phyloP scores from a whole-genome alignment of 805 yeast species.

The Sungouiella thailandica region DNA sequence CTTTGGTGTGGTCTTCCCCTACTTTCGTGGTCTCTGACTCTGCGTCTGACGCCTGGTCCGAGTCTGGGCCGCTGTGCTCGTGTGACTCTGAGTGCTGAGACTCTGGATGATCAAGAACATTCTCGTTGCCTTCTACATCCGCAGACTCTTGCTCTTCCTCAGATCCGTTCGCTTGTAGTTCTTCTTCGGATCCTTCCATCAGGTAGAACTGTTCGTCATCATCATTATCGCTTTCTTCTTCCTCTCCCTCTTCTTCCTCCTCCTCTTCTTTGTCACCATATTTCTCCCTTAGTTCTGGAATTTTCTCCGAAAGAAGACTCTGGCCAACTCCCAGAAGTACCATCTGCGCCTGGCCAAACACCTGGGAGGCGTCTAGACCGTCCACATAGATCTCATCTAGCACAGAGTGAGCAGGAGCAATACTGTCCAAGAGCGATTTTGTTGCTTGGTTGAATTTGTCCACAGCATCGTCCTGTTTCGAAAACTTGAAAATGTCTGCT shows the following conservation, averaged over 20 bases:
- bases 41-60: slow-evolving; percentile 12
- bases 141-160: slow-evolving; percentile 15
- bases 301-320: slow-evolving; percentile 49
- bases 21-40: slow-evolving; percentile 12
- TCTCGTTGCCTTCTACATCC: slow-evolving; percentile 3
- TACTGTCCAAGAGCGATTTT: slow-evolving; percentile 55
- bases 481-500: slow-evolving; percentile 9
- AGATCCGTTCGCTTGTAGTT: slow-evolving; percentile 14
- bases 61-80: slow-evolving; percentile 11
- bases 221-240: slow-evolving; percentile 14
- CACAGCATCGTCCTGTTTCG: slow-evolving; percentile 4
- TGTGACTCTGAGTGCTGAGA: slow-evolving; percentile 9
- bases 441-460: slow-evolving; percentile 28
- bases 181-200: slow-evolving; percentile 19
- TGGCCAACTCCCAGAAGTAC: slow-evolving; percentile 76
- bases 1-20: slow-evolving; percentile 26
- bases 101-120: slow-evolving; percentile 14
- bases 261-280: slow-evolving; percentile 14
- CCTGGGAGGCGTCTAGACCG: slow-evolving; percentile 85
- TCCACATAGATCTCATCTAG: slow-evolving; percentile 79
- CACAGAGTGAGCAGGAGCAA: slow-evolving; percentile 51
- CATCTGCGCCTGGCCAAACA: slow-evolving; percentile 89
- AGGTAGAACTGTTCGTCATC: slow-evolving; percentile 12
- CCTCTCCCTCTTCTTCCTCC: slow-evolving; percentile 6
- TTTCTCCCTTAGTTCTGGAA: slow-evolving; percentile 45